Percentiles rank a stretch among this genome's conserved stretches.
Conservation (phyloP, 2,329 filamentous ascomycete species). For the Botrytis galanthina region DNA sequence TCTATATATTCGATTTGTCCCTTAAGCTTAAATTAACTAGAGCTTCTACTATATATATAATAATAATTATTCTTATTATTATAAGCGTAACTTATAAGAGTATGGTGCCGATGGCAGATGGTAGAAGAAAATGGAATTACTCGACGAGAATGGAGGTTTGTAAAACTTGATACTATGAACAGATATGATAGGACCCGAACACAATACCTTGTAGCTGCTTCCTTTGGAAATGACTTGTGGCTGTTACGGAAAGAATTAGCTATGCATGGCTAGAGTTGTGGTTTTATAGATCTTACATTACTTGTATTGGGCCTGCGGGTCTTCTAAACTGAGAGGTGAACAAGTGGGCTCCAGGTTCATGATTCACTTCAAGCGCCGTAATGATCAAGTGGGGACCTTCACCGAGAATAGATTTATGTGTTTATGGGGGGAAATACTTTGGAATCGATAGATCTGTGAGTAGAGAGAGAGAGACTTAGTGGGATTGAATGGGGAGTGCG, state of each 20-base stretch:
- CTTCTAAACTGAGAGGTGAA: neutral
- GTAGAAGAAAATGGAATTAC: neutral
- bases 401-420: accelerated
- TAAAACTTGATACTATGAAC: neutral
- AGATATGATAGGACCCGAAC: neutral
- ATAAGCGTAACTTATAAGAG: too few species aligned
- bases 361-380: neutral
- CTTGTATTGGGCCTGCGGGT: too few species aligned
- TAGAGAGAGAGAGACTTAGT: accelerated
- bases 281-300: neutral
- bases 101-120: too few species aligned
- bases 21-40: too few species aligned
- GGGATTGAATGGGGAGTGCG: accelerated
- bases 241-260: neutral
- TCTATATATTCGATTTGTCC: too few species aligned
- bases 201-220: neutral
- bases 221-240: neutral
- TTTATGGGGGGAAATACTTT: neutral
- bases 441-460: neutral
- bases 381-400: neutral
- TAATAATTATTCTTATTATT: too few species aligned
- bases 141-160: neutral
- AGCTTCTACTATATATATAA: too few species aligned
- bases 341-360: neutral
- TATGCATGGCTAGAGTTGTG: neutral